Evolutionary conservation across 331 rosid genomes (phyloP).

Genomic region (Quercus tomentella): DNA sequence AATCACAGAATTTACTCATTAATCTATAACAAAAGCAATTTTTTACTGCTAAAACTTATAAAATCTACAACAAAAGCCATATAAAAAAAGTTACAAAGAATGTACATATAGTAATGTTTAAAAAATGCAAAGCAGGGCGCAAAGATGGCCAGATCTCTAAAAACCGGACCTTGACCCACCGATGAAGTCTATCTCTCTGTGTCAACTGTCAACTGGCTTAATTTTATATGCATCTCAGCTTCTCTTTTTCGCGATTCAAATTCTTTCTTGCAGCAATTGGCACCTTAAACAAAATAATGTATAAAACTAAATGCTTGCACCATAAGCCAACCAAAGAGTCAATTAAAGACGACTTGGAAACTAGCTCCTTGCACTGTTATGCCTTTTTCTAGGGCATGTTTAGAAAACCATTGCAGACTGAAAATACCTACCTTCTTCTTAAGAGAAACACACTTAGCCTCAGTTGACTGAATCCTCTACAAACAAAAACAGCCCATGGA

Average conservation of each 20-base stretch:
- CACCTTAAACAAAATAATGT: constrained; percentile 36
- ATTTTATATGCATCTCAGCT: constrained; percentile 40
- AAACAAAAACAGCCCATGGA: constrained; percentile 6
- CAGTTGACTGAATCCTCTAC: constrained; percentile 60
- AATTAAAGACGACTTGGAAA: neutral
- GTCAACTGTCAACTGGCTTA: constrained; percentile 28
- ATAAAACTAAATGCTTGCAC: constrained; percentile 1
- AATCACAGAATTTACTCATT: too few species aligned
- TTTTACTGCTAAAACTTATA: too few species aligned
- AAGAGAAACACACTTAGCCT: constrained; percentile 56
- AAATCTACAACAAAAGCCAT: too few species aligned
- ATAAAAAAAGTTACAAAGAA: too few species aligned
- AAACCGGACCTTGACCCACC: too few species aligned
- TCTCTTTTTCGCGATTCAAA: neutral
- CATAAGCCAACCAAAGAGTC: constrained; percentile 6
- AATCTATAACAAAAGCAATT: too few species aligned
- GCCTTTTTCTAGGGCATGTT: neutral
- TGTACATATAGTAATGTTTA: too few species aligned
- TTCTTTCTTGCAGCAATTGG: constrained; percentile 51
- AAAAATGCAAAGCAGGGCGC: too few species aligned
- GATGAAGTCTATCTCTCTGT: too few species aligned
- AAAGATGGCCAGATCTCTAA: too few species aligned
- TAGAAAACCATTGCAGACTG: neutral
- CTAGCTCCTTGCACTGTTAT: constrained; percentile 4
- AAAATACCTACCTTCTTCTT: constrained; percentile 54